These are phyloP conservation scores for Picochlorum sp. DNA, from an alignment of 139 green algal genomes.

Conservation along the genomic window DNA sequence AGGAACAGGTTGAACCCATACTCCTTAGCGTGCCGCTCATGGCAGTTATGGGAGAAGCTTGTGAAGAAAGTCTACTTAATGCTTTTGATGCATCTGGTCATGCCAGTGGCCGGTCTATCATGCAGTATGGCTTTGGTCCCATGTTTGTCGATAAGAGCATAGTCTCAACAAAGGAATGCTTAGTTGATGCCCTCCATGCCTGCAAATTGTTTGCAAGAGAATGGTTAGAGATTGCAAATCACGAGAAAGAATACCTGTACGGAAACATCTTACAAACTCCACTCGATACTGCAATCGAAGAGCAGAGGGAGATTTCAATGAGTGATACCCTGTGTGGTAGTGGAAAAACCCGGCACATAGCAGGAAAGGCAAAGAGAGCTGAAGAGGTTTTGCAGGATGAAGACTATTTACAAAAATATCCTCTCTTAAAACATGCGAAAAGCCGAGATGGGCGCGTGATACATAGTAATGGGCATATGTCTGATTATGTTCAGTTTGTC, in stretches of 20 bases:
- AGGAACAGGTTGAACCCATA: too few species aligned
- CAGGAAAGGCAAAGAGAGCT: background rate
- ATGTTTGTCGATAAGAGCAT: slow-evolving; percentile 20
- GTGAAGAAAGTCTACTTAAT: too few species aligned
- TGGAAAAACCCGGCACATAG: slow-evolving; percentile 46
- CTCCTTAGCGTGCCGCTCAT: too few species aligned
- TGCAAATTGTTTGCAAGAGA: slow-evolving; percentile 55
- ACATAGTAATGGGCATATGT: background rate
- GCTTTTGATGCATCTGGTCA: too few species aligned
- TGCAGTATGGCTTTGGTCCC: slow-evolving; percentile 28
- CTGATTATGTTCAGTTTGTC: background rate
- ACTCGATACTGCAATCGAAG: slow-evolving; percentile 37
- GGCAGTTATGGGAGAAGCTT: too few species aligned
- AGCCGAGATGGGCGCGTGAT: too few species aligned
- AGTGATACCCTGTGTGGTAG: slow-evolving; percentile 47
- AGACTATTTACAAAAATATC: too few species aligned
- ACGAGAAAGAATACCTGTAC: slow-evolving; percentile 40
- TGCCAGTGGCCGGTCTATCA: too few species aligned
- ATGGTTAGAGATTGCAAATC: slow-evolving; percentile 58
- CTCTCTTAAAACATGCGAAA: too few species aligned
- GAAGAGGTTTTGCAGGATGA: background rate
- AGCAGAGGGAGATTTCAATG: slow-evolving; percentile 31
- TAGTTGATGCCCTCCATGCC: slow-evolving; percentile 42
- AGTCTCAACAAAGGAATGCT: background rate
- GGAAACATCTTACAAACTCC: slow-evolving; percentile 31